These are phyloP conservation scores for Raphanus sativus DNA, from an alignment of 345 rosid genomes.

Conservation along the genomic window DNA sequence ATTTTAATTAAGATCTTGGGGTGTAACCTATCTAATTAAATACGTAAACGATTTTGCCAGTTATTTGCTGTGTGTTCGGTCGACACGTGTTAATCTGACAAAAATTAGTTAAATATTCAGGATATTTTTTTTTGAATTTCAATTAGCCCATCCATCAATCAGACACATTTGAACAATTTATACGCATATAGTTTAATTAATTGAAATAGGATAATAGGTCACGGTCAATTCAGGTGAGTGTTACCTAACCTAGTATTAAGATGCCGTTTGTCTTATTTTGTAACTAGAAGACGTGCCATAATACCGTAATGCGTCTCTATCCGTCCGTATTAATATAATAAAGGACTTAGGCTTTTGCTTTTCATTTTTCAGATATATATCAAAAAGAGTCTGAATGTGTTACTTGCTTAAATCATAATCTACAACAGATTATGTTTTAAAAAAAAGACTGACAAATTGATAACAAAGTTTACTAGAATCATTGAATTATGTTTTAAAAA, in stretches of 20 bases:
- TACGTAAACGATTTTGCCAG: slow-evolving; percentile 30
- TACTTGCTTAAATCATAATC: neutral
- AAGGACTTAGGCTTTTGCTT: slow-evolving; percentile 12
- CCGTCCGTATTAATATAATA: slow-evolving; percentile 19
- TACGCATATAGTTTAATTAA: neutral
- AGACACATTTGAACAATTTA: neutral
- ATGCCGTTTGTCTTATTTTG: slow-evolving; percentile 18
- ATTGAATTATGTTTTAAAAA: neutral
- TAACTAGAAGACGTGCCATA: slow-evolving; percentile 18
- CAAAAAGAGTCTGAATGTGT: neutral
- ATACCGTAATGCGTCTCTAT: slow-evolving; percentile 30
- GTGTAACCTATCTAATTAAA: slow-evolving; percentile 20
- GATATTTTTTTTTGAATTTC: neutral
- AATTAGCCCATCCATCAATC: neutral
- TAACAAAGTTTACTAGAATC: neutral
- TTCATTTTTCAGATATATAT: slow-evolving; percentile 10
- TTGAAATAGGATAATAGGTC: slow-evolving; percentile 17
- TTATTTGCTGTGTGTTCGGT: neutral
- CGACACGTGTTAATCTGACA: slow-evolving; percentile 3
- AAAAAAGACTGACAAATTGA: neutral
- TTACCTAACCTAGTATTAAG: slow-evolving; percentile 31
- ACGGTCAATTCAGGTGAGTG: slow-evolving; percentile 30
- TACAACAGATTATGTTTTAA: no score
- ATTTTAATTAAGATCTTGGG: slow-evolving; percentile 7
- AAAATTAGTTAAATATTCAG: neutral